Percentiles rank a stretch among this genome's conserved stretches.
Evolutionary conservation across 441 rosid genomes (phyloP).

Genomic region (Flueggea neowawraea): DNA sequence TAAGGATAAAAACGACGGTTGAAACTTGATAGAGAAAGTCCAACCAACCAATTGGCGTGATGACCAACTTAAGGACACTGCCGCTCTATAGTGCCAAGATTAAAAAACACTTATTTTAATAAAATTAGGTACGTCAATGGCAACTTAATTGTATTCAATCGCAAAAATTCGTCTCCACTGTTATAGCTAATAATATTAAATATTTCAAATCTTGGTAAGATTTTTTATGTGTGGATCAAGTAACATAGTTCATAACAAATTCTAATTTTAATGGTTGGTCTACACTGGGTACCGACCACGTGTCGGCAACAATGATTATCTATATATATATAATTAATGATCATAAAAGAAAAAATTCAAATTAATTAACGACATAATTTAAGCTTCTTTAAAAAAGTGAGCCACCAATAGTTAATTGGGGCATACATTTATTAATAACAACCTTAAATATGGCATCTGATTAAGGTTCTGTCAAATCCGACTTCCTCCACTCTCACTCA

Average conservation of each 20-base stretch:
- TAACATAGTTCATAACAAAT: neutral
- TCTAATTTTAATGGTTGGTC: neutral
- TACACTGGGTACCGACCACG: neutral
- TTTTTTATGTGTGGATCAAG: neutral
- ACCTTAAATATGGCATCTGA: neutral
- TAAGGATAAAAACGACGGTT: neutral
- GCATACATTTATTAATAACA: neutral
- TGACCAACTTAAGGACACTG: constrained; percentile 14
- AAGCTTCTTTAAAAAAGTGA: no score
- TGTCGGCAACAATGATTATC: neutral
- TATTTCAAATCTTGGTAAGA: no score
- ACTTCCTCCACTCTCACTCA: neutral
- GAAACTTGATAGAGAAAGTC: constrained; percentile 21
- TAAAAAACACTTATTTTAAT: neutral
- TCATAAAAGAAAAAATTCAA: no score
- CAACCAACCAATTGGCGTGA: constrained; percentile 17
- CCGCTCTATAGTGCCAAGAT: constrained; percentile 4
- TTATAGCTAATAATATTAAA: no score
- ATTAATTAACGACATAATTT: no score
- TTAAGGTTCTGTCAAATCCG: neutral
- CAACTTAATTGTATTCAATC: constrained; percentile 7
- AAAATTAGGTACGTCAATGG: constrained; percentile 11
- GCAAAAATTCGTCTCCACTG: neutral
- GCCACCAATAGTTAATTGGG: no score
- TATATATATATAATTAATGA: no score